Conservation (phyloP, 2,329 filamentous ascomycete genomes). For the Thyridium curvatum region DNA sequence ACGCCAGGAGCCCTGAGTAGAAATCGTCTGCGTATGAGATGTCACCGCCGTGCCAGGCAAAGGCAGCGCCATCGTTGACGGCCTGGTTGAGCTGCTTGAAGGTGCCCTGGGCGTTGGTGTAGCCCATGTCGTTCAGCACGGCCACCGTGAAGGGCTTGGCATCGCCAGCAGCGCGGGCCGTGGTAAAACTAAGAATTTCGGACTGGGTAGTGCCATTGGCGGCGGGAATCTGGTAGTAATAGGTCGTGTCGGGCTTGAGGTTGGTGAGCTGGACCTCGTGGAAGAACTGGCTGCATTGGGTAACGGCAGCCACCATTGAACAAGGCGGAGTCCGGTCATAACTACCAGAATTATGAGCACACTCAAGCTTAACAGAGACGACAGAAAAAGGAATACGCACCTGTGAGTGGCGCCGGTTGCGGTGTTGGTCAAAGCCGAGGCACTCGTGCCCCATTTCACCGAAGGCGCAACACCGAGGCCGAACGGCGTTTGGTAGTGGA, state of each 20-base stretch:
- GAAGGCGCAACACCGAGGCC: constrained; percentile 36
- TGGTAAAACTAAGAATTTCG: constrained; percentile 37
- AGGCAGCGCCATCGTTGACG: constrained; percentile 35
- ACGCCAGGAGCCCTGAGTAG: constrained; percentile 41
- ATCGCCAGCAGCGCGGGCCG: constrained; percentile 35
- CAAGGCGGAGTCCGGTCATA: constrained; percentile 46
- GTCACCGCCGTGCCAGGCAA: constrained; percentile 48
- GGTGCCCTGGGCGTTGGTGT: constrained; percentile 43
- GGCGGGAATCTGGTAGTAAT: constrained; percentile 43
- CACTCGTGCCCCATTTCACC: constrained; percentile 33
- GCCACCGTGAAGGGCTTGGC: constrained; percentile 33
- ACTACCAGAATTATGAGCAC: constrained; percentile 13
- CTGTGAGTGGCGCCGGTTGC: constrained; percentile 32
- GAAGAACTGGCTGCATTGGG: constrained; percentile 44
- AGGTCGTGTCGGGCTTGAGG: constrained; percentile 35
- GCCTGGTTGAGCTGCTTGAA: constrained; percentile 32
- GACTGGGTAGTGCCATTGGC: constrained; percentile 43
- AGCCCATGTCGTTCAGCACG: constrained; percentile 47
- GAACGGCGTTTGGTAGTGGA: constrained; percentile 48
- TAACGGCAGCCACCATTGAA: constrained; percentile 32
- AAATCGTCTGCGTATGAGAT: constrained; percentile 44
- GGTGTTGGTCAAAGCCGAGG: constrained; percentile 22
- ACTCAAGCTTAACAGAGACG: background rate
- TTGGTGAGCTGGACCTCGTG: constrained; percentile 39
- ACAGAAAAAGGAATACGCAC: constrained; percentile 17